A percentile compares a stretch with the other conserved stretches of the same genome.
phyloP scores from a whole-genome alignment of 768 basidiomycete genomes.

The Auricularia cornea region DNA sequence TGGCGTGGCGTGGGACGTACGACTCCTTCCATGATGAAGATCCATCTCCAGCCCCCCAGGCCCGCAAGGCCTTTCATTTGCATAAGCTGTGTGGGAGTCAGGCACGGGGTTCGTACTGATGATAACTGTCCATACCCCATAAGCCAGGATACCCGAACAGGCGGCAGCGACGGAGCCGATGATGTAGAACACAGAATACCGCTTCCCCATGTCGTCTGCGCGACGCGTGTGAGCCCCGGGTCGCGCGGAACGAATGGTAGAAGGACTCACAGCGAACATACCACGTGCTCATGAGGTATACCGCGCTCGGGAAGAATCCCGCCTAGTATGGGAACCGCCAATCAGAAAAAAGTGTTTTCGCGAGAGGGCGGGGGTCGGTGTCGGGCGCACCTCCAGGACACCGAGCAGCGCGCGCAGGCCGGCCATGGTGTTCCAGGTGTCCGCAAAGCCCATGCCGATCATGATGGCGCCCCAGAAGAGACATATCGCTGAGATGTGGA shows the following conservation, averaged over 20 bases:
- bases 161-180: slow-evolving; percentile 4
- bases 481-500: neutral
- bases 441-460: slow-evolving; percentile 21
- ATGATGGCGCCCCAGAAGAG: slow-evolving; percentile 20
- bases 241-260: slow-evolving; percentile 17
- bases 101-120: neutral
- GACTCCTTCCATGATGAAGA: slow-evolving; percentile 17
- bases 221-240: slow-evolving; percentile 5
- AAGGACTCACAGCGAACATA: slow-evolving; percentile 20
- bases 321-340: too few species aligned
- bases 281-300: slow-evolving; percentile 15
- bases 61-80: slow-evolving; percentile 7
- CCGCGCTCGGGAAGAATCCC: slow-evolving; percentile 21
- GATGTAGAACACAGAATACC: slow-evolving; percentile 5
- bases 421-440: slow-evolving; percentile 18
- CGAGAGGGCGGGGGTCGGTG: too few species aligned
- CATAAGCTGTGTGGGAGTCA: neutral
- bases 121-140: neutral
- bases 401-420: slow-evolving; percentile 20
- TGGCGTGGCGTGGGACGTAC: too few species aligned
- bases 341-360: too few species aligned
- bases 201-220: neutral
- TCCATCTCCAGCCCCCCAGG: slow-evolving; percentile 21
- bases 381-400: slow-evolving; percentile 17
- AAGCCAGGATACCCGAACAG: slow-evolving; percentile 10